Base-by-base conservation (phyloP, 768 basidiomycete genomes). In the Suillus brevipes region DNA sequence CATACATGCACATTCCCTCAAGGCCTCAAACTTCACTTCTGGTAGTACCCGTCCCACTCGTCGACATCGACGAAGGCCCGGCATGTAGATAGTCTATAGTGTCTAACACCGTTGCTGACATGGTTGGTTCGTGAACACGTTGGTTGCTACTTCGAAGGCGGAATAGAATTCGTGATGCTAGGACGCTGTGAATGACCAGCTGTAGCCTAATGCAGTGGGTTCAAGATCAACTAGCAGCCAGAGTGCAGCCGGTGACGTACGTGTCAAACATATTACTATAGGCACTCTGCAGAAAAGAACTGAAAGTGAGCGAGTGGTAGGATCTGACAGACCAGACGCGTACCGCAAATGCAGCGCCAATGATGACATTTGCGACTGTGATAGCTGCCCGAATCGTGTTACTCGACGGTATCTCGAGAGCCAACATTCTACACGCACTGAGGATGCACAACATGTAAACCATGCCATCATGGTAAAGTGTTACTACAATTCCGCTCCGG, bases 121-220 rank as follows among this genome's bases (percentile, higher is more conserved):
- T 12, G 5, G 52, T 34, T 5, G 57, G 5, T 38, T 58, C 57
- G 38, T 58, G 13, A 3, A 40, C 25, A 25, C 61, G 55, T 56
- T 34, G 47, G 36, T 70, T 70, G 34, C 61, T 71, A 45, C 64
- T 31, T 42, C 63, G 66, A 6, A 76, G 68, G 49, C 68, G 71
- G 67, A 74, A 76, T 37, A 74, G 71, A 34, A 74, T 76, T 25
- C 75, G 68, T 50, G 65, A 70, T 40, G 74, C 68, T 9, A 74
- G 67, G 18, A 77, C 53, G 25, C 74, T 56, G 10, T 75, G 74
- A 34, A 68, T 45, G 1, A 70, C 75, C 23, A 76, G 66, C 59
- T 75, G 73, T 12, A 59, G 18, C 25, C 57, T 59, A 40, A 14
- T 14, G n/a, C 36, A 59, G 18, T 28, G 18, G 18, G 3, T 28